These are phyloP conservation scores for Triangularia setosa DNA, from an alignment of 2,329 filamentous ascomycete genomes.

Conservation along the genomic window DNA sequence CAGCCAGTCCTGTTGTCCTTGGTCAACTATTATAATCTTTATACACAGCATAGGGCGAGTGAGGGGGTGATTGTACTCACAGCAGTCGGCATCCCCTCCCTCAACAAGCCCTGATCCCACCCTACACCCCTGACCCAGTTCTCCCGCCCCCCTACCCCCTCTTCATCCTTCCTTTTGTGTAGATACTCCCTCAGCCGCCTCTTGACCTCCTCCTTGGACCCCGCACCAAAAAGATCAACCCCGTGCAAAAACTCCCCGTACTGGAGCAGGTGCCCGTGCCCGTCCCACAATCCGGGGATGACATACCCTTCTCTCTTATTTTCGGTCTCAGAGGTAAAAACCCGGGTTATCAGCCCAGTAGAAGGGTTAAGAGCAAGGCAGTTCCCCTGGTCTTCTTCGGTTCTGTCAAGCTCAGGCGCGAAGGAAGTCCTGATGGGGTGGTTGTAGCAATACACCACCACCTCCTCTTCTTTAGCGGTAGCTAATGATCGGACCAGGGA, in stretches of 20 bases:
- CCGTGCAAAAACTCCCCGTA: slow-evolving; percentile 65
- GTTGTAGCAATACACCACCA: background rate
- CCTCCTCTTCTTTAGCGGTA: background rate
- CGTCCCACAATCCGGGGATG: slow-evolving; percentile 67
- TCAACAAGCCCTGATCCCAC: slow-evolving; percentile 66
- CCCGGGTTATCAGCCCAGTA: background rate
- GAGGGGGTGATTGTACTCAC: slow-evolving; percentile 39
- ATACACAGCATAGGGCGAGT: background rate
- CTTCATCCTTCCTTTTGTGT: slow-evolving; percentile 18
- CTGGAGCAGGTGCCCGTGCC: slow-evolving; percentile 62
- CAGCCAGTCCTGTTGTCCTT: slow-evolving; percentile 30
- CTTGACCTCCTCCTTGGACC: slow-evolving; percentile 53
- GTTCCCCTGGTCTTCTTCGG: background rate
- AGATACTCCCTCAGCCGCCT: slow-evolving; percentile 51
- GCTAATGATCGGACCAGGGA: background rate
- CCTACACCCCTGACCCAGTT: slow-evolving; percentile 65
- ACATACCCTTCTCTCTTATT: slow-evolving; percentile 46
- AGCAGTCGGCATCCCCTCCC: slow-evolving; percentile 59
- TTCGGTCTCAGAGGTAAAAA: background rate
- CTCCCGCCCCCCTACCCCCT: slow-evolving; percentile 44
- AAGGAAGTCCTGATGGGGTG: background rate
- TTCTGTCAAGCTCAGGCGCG: background rate
- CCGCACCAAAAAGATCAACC: slow-evolving; percentile 58
- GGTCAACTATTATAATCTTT: background rate
- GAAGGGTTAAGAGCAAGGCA: slow-evolving; percentile 6